A percentile compares a stretch with the other conserved stretches of the same genome.
phyloP scores from a whole-genome alignment of 768 basidiomycete genomes.

The Rhizopogon rudus region DNA sequence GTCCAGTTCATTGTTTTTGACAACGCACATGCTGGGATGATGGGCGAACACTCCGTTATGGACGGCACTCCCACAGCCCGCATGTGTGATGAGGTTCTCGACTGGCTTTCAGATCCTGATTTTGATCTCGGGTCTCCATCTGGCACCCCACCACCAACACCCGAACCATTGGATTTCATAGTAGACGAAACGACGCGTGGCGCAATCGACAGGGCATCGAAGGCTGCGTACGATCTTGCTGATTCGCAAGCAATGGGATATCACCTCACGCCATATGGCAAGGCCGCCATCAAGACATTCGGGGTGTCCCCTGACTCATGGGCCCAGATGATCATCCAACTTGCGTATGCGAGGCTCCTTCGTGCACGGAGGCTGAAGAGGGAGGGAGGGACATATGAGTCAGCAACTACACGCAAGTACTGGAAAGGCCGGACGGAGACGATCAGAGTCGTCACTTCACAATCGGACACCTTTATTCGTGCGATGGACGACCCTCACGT shows the following conservation, averaged over 20 bases:
- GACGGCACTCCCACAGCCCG: conserved; percentile 82
- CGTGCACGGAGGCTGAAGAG: background rate
- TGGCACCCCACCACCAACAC: conserved; percentile 18
- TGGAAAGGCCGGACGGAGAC: conserved; percentile 90
- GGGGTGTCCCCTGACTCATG: conserved; percentile 92
- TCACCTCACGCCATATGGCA: conserved; percentile 73
- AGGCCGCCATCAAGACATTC: conserved; percentile 79
- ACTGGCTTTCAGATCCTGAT: conserved; percentile 47
- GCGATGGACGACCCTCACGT: conserved; percentile 59
- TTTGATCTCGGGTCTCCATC: conserved; percentile 56
- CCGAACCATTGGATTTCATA: conserved; percentile 56
- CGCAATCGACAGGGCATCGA: conserved; percentile 55
- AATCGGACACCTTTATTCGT: conserved; percentile 72
- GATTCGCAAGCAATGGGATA: conserved; percentile 60
- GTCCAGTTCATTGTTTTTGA: conserved; percentile 82
- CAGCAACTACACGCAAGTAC: conserved; percentile 86
- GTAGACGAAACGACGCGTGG: conserved; percentile 26
- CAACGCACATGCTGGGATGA: conserved; percentile 74
- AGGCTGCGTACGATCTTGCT: conserved; percentile 51
- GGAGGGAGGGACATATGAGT: conserved; percentile 87
- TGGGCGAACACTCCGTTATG: conserved; percentile 94
- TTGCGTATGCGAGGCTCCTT: conserved; percentile 77
- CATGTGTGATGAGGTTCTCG: conserved; percentile 65
- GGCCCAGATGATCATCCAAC: conserved; percentile 89
- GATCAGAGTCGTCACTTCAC: conserved; percentile 76